phyloP scores from a whole-genome alignment of 768 basidiomycete genomes.

The Tylopilus rubrobrunneus region DNA sequence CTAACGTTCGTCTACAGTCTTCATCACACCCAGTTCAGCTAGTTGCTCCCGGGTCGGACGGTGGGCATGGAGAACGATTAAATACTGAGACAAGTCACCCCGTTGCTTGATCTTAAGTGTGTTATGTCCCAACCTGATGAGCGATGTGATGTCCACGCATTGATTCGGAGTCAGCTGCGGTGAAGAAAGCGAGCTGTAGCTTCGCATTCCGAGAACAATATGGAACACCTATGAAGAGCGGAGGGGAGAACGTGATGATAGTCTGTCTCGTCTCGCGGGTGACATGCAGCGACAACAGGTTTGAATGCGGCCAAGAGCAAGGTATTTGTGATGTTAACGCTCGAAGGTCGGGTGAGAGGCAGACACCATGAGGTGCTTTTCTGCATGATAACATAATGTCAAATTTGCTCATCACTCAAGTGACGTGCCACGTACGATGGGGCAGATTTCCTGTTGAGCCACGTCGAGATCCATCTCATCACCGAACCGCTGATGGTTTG shows the following conservation, averaged over 20 bases:
- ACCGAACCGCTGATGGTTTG: slow-evolving; percentile 9
- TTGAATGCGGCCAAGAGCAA: slow-evolving; percentile 44
- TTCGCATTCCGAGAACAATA: background rate
- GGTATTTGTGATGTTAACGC: slow-evolving; percentile 23
- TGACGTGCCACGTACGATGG: slow-evolving; percentile 29
- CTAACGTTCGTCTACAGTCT: slow-evolving; percentile 19
- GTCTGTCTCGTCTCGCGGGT: slow-evolving; percentile 5
- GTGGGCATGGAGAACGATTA: slow-evolving; percentile 47
- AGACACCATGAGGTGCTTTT: slow-evolving; percentile 34
- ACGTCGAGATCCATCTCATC: slow-evolving; percentile 28
- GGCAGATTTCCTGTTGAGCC: slow-evolving; percentile 33
- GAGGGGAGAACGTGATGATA: slow-evolving; percentile 24
- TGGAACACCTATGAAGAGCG: slow-evolving; percentile 35
- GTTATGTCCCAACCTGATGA: slow-evolving; percentile 40
- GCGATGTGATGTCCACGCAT: slow-evolving; percentile 49
- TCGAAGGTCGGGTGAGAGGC: slow-evolving; percentile 33
- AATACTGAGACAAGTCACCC: slow-evolving; percentile 41
- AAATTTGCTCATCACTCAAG: background rate
- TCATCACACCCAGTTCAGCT: slow-evolving; percentile 17
- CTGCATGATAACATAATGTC: slow-evolving; percentile 18
- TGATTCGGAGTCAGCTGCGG: slow-evolving; percentile 44
- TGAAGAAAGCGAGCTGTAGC: background rate
- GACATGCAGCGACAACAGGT: slow-evolving; percentile 15
- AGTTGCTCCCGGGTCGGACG: slow-evolving; percentile 47
- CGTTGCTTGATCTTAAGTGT: slow-evolving; percentile 40